Percentiles rank a stretch among this genome's conserved stretches.
These are phyloP conservation scores for Blastobotrys americana DNA, from an alignment of 805 yeast species.

Conservation along the genomic window DNA sequence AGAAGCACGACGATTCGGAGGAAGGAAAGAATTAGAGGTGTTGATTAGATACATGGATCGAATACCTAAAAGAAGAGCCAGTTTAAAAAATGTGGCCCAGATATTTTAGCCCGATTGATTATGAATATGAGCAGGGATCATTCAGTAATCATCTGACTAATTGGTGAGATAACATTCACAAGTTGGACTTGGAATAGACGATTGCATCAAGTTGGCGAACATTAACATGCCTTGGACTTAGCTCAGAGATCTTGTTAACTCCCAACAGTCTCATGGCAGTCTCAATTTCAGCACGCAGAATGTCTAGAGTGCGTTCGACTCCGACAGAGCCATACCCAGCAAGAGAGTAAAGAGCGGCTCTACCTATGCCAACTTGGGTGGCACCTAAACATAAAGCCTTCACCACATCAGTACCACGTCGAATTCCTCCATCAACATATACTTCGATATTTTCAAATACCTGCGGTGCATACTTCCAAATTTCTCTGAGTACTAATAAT, in stretches of 20 bases:
- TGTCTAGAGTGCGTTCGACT: conserved; percentile 48
- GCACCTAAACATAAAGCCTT: conserved; percentile 66
- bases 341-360: conserved; percentile 59
- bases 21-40: no score
- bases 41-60: no score
- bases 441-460: conserved; percentile 42
- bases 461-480: conserved; percentile 35
- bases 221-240: conserved; percentile 29
- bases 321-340: conserved; percentile 65
- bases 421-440: conserved; percentile 59
- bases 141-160: no score
- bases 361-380: conserved; percentile 55
- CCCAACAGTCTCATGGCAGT: conserved; percentile 65
- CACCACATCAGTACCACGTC: conserved; percentile 58
- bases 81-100: no score
- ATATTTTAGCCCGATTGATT: no score
- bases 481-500: conserved; percentile 52
- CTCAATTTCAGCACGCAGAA: conserved; percentile 52
- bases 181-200: conserved; percentile 7
- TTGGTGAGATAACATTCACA: background rate
- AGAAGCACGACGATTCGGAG: no score
- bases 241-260: conserved; percentile 42
- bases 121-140: no score
- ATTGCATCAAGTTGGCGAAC: conserved; percentile 19
- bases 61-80: no score